Base-by-base conservation (phyloP, 345 rosid species). In the Pelargonium nanum region DNA sequence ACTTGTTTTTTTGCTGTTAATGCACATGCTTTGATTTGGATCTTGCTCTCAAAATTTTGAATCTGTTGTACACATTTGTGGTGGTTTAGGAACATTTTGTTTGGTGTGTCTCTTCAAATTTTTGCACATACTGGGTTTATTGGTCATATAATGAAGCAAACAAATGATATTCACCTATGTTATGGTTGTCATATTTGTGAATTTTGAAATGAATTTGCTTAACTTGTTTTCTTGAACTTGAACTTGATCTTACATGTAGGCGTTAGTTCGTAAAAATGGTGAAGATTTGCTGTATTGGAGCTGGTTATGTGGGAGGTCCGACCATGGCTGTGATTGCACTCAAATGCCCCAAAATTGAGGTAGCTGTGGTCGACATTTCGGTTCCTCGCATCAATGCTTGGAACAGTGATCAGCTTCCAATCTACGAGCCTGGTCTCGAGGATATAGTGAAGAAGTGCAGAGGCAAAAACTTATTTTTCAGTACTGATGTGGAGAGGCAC, bases 271-370 rank as follows among this genome's bases (percentile, higher is more conserved):
- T 51, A 22, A 78, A 57, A 67, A 80, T 82, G 87, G 89, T 84
- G 81, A 84, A 84, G 81, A 81, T 84, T 60, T 81, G 89, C 55
- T 84, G 91, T 74, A 82, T 85, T 24, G 85, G 91, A 65, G 91
- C 91, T 22, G 91, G 91, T 1, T 85, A 82, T 65, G 87, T 85
- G 13, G 87, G 87, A 8, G 87, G 91, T 50, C 91, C 87, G 10
- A 84, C 89, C 40, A 86, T 86, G 93, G 89, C 89, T 6, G 80
- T 86, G 24, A 83, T 86, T 22, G 89, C 93, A 10, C 53, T 83
- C 21, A 86, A 86, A 40, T 86, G 93, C 57, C 87, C 87, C 19
- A 61, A 67, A 20, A 68, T 86, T 26, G 84, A 83, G 75, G 93
- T 86, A 23, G 83, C 72, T 0, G 93, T 86, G 22, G 93, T 83